A percentile compares a stretch with the other conserved stretches of the same genome.
phyloP scores from a whole-genome alignment of 495 filamentous ascomycete species.

The Emericellopsis terricola region DNA sequence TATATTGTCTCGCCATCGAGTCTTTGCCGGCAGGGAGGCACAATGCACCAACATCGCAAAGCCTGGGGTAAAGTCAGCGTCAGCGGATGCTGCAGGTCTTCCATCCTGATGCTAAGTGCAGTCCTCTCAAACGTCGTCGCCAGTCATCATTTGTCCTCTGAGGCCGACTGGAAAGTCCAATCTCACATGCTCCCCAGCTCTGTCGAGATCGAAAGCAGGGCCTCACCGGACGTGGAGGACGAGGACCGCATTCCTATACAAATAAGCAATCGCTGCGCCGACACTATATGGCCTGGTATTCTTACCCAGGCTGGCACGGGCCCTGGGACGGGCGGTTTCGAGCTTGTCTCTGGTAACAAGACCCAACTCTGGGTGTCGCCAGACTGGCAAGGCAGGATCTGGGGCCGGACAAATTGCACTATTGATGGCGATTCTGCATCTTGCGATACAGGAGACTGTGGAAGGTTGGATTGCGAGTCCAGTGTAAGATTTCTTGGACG shows the following conservation, averaged over 20 bases:
- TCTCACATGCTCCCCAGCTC: no score
- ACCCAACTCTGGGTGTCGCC: slow-evolving; percentile 36
- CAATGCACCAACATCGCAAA: no score
- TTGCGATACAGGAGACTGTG: slow-evolving; percentile 62
- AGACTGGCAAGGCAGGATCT: slow-evolving; percentile 64
- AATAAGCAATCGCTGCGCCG: slow-evolving; percentile 47
- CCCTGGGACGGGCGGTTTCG: slow-evolving; percentile 43
- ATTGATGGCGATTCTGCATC: slow-evolving; percentile 40
- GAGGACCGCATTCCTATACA: slow-evolving; percentile 26
- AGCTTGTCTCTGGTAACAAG: slow-evolving; percentile 31
- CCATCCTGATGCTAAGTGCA: no score
- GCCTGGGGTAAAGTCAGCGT: no score
- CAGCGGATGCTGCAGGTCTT: no score
- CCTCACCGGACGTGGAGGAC: no score
- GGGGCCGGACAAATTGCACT: slow-evolving; percentile 69
- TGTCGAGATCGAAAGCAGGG: no score
- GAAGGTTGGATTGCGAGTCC: slow-evolving; percentile 43
- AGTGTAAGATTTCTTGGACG: slow-evolving; percentile 26
- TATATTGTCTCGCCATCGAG: no score
- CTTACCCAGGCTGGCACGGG: slow-evolving; percentile 45
- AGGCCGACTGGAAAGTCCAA: no score
- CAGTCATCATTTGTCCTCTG: no score
- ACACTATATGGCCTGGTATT: slow-evolving; percentile 56
- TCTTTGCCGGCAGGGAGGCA: no score
- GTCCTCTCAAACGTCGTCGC: no score